These are phyloP conservation scores for Stephania japonica DNA, from an alignment of 164 flowering plant genomes.

Conservation along the genomic window DNA sequence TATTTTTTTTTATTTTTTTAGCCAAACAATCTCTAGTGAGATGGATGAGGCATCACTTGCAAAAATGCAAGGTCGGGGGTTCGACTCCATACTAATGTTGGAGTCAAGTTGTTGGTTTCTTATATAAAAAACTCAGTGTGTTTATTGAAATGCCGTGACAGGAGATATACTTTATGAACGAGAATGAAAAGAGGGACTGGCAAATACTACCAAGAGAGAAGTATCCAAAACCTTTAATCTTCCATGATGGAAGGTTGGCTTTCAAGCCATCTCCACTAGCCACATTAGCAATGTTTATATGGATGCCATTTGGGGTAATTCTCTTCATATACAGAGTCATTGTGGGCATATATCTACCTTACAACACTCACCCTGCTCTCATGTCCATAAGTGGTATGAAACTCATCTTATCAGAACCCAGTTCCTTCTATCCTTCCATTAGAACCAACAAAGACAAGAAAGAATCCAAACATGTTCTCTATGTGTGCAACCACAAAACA, in stretches of 20 bases:
- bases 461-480: slow-evolving; percentile 27
- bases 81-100: no score
- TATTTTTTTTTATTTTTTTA: no score
- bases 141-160: slow-evolving; percentile 11
- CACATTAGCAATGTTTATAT: slow-evolving; percentile 38
- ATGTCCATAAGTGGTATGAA: slow-evolving; percentile 23
- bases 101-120: no score
- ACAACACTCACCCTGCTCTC: slow-evolving; percentile 13
- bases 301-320: slow-evolving; percentile 49
- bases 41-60: no score
- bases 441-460: not conserved
- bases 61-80: no score
- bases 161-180: slow-evolving; percentile 37
- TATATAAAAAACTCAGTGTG: no score
- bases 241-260: slow-evolving; percentile 68
- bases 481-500: slow-evolving; percentile 64
- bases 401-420: slow-evolving; percentile 7
- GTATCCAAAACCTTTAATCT: slow-evolving; percentile 49
- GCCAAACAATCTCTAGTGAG: no score
- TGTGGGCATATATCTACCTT: slow-evolving; percentile 23
- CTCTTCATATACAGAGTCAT: slow-evolving; percentile 25
- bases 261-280: slow-evolving; percentile 37
- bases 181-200: slow-evolving; percentile 29
- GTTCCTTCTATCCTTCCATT: not conserved
- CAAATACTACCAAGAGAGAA: slow-evolving; percentile 33